Percentiles rank a stretch among this genome's conserved stretches.
These are phyloP conservation scores for Eutypa lata DNA, from an alignment of 2,329 filamentous ascomycete genomes.

Conservation along the genomic window DNA sequence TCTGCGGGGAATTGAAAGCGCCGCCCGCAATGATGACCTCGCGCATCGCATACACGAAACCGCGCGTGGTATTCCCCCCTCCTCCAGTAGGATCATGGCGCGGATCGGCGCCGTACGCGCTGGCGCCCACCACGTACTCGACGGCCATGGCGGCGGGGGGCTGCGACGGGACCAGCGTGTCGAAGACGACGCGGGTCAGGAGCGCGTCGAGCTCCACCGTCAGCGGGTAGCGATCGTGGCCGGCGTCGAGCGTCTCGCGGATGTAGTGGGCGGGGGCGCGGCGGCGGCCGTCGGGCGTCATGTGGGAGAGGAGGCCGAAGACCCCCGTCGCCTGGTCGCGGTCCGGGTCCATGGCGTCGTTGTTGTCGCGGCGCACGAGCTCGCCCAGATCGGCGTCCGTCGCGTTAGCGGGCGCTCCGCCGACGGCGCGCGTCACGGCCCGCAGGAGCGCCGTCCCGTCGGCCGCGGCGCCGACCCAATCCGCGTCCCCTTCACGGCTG, in stretches of 20 bases:
- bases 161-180: slow-evolving; percentile 12
- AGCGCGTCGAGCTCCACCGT: slow-evolving; percentile 13
- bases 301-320: slow-evolving; percentile 19
- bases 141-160: slow-evolving; percentile 18
- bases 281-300: slow-evolving; percentile 10
- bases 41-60: slow-evolving; percentile 32
- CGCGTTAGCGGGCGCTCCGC: slow-evolving; percentile 12
- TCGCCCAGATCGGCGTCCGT: slow-evolving; percentile 12
- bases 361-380: slow-evolving; percentile 18
- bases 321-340: slow-evolving; percentile 18
- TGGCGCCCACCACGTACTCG: slow-evolving; percentile 16
- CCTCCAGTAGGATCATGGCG: slow-evolving; percentile 8
- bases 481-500: slow-evolving; percentile 13
- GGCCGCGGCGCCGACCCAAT: slow-evolving; percentile 13
- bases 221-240: slow-evolving; percentile 14
- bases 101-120: slow-evolving; percentile 19
- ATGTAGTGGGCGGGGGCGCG: slow-evolving; percentile 20
- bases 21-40: slow-evolving; percentile 51
- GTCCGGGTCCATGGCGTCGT: slow-evolving; percentile 10
- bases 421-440: slow-evolving; percentile 8
- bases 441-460: slow-evolving; percentile 13
- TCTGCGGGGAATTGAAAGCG: slow-evolving; percentile 49
- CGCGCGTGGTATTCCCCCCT: slow-evolving; percentile 25
- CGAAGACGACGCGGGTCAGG: slow-evolving; percentile 18
- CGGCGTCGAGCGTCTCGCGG: slow-evolving; percentile 12